A percentile compares a stretch with the other conserved stretches of the same genome.
Conservation (phyloP, 148 eudicot genomes). For the Vaccinium macrocarpon region DNA sequence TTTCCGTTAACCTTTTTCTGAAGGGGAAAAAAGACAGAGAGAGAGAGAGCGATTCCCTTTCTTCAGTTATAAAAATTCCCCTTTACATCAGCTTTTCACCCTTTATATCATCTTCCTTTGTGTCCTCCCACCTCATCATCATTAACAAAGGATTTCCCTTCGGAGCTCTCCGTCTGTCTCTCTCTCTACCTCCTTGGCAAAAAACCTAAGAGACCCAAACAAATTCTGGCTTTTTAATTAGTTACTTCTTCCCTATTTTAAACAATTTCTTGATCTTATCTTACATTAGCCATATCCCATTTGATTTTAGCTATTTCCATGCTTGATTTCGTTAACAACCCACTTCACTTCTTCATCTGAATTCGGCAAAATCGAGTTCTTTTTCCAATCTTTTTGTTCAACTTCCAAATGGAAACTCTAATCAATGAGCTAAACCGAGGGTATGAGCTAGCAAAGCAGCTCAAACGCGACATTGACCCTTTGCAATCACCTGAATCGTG, state of each 20-base stretch:
- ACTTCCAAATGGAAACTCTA: constrained; percentile 32
- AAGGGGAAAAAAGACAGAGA: background rate
- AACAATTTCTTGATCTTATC: background rate
- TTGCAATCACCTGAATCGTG: constrained; percentile 19
- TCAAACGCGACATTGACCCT: constrained; percentile 36
- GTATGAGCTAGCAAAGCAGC: constrained; percentile 46
- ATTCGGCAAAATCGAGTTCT: background rate
- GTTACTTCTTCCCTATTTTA: background rate
- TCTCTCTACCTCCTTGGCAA: background rate
- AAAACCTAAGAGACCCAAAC: background rate
- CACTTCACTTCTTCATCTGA: background rate
- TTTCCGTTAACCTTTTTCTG: background rate
- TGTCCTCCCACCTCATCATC: background rate
- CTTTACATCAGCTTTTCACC: background rate
- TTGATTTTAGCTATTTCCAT: background rate
- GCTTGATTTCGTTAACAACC: background rate
- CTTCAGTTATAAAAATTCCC: background rate
- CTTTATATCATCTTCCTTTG: constrained; percentile 15
- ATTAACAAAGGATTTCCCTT: background rate
- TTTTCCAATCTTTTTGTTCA: background rate
- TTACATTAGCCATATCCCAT: background rate
- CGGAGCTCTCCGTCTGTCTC: background rate
- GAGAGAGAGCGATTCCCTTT: background rate
- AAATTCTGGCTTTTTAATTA: background rate
- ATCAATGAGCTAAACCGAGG: constrained; percentile 57